Evolutionary conservation across 352 stramenopile genomes (phyloP), one percentile per base, ranked within the genome.

Genomic region (Phytophthora sp.): DNA sequence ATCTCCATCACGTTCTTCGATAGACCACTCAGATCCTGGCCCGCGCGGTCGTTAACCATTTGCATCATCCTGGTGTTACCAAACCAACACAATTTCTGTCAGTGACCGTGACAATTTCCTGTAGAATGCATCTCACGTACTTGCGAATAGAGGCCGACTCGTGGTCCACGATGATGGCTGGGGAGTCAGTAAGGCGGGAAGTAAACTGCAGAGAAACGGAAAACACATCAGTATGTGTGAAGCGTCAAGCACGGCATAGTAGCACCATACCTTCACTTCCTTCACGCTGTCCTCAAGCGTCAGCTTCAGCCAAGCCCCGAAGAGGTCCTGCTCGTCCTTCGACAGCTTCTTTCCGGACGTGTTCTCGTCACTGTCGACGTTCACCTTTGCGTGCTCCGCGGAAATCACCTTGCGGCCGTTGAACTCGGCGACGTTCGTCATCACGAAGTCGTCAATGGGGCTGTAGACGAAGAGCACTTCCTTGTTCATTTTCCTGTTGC

Each of bases 361-460:
- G 41, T 23, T 59, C 26, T 91, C 85, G 15, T 82, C 76, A 18
- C 84, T 77, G 4, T 85, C 76, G 3, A 99, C 70, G 60, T 99
- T 91, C 31, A 99, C 86, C 76, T 98, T 97, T 24, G 95, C 92
- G 54, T 96, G 91, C 79, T 99, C 98, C 0, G 95, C 96, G 55
- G 95, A 98, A 8, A 99, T 84, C 35, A 99, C 79, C 74, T 98
- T 96, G 21, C 97, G 86, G 58, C 93, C 95, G 76, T 99, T 97
- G 71, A 98, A 99, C 61, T 96, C 89, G 46, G 84, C 93, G 46
- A 99, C 79, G 76, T 99, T 99, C 31, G 91, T 97, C 96, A 99
- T 99, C 44, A 99, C 98, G 66, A 99, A 99, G 73, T 99, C 98
- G 67, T 99, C 98, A 61, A 99, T 99, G 7, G 97, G 85, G 67